Base-by-base conservation (phyloP, 495 filamentous ascomycete species). In the Stereocaulon alpinum region DNA sequence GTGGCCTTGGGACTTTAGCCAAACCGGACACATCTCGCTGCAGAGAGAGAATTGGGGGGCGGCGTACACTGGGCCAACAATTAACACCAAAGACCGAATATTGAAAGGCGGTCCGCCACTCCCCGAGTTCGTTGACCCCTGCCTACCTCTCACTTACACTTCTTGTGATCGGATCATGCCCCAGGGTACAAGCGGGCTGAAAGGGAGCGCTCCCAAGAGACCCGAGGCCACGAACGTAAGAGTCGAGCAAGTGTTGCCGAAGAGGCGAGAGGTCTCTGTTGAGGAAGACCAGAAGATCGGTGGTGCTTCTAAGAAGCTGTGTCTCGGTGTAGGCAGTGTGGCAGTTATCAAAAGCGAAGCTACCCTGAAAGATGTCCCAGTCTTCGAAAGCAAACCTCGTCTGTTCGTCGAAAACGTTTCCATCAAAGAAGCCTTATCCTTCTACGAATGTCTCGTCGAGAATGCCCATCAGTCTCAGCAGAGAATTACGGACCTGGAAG, bases 1-100 rank as follows among this genome's bases (percentile, higher is more conserved):
- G 1, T 56, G 54, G 54, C 40, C 54, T 1, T 56, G 40, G 54
- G 54, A 56, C 10, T 56, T 56, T 17, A 20, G 24, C 29, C 15
- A 3, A 15, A 27, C 27, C 14, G 40, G 54, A 9, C 40, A 15
- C 17, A 34, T 56, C 18, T 44, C 24, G 2, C 4, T 12, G n/a
- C 10, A 5, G 12, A 56, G 54, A 12, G 54, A 56, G 1, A 55
- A 15, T 14, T 55, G 53, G 53, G 53, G 53, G 15, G 11, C 37
- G 1, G 53, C 7, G 40, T 45, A 56, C 4, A 43, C 41, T n/a
- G 11, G 41, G 17, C 41, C 41, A 6, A 14, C 41, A 17, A 43
- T 15, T 6, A 24, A 24, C 47, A 32, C 47, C 47, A 50, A 43
- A 43, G 41, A 43, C n/a, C 41, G 11, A 6, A 43, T 6, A 1